Base-by-base conservation (phyloP, 192 early-diverging fungal species). In the Geranomyces michiganensis region DNA sequence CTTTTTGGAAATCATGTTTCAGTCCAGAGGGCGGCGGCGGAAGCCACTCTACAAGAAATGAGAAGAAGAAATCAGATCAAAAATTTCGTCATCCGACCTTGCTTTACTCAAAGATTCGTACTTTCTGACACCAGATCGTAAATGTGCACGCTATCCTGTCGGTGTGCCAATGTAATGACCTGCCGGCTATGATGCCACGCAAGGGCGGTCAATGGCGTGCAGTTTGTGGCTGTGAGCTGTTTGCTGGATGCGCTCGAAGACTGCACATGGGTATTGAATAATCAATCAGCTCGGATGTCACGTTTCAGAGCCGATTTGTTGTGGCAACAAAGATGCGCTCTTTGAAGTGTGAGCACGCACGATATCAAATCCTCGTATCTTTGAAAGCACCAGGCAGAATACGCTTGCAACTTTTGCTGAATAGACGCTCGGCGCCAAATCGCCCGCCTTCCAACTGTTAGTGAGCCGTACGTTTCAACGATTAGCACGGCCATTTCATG, bases 141-240 rank as follows among this genome's bases (percentile, higher is more conserved):
- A 19, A 94, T 59, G 73, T 89, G 89, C 0, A 93, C 73, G 29
- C 78, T 76, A 67, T 91, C 83, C 15, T 88, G 82, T 68, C 85
- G 78, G 63, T 91, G 90, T 0, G 86, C 87, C 53, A 94, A 77
- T 2, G 91, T 91, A 22, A 94, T 59, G 1, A 90, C 68, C 10
- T 88, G 84, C 41, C 83, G 80, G 65, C 90, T 82, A 22, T 85
- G 90, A 51, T 94, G 93, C 89, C 91, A 94, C 0, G 90, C 91
- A 3, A 93, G 71, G n/a, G 79, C 81, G 33, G 76, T 76, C 56
- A 92, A 76, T 15, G 80, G 65, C 5, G 27, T 8, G 58, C 7
- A 27, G n/a, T 53, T 26, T 3, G 6, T 53, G 26, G 51, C 26
- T 53, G 4, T 41, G 10, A 41, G 36, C 36, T 41, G 36, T 41